These are phyloP conservation scores for Auricularia cornea DNA, from an alignment of 768 basidiomycete species.

Conservation along the genomic window DNA sequence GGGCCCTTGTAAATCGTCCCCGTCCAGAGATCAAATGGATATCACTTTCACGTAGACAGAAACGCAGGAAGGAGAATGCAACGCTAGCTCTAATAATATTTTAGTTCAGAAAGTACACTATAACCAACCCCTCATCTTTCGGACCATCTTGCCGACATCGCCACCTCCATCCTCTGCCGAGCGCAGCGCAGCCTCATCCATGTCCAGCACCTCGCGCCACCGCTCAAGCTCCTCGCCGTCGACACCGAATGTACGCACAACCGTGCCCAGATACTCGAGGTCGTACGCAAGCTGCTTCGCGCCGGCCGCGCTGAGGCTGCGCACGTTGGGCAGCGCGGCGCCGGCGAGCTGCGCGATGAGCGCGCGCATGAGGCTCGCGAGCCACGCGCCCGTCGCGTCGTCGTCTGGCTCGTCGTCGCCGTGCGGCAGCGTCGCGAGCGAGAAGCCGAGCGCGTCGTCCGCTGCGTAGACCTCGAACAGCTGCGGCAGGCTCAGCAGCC, in stretches of 20 bases:
- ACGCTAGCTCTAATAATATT: not conserved
- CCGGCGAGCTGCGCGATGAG: constrained; percentile 66
- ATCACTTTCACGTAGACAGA: too few species aligned
- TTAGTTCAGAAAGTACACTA: not conserved
- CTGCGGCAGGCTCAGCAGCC: constrained; percentile 86
- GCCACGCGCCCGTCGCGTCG: constrained; percentile 65
- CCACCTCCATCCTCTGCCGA: constrained; percentile 7
- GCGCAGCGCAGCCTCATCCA: constrained; percentile 39
- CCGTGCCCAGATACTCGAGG: constrained; percentile 83
- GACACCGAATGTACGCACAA: constrained; percentile 83
- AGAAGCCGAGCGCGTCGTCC: constrained; percentile 85
- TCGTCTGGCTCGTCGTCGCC: constrained; percentile 21
- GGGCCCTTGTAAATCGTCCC: too few species aligned
- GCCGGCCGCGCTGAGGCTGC: constrained; percentile 52
- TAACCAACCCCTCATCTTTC: not conserved
- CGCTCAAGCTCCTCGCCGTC: constrained; percentile 69
- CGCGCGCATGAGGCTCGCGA: constrained; percentile 79
- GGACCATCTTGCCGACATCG: not conserved
- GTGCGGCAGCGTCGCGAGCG: constrained; percentile 66
- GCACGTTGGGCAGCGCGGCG: constrained; percentile 63
- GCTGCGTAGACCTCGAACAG: constrained; percentile 92
- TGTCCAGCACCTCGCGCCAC: constrained; percentile 67
- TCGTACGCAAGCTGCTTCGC: constrained; percentile 81
- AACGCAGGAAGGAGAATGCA: too few species aligned
- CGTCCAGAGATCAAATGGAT: too few species aligned